Evolutionary conservation across 2,329 filamentous ascomycete genomes (phyloP).

Genomic region (Biscogniauxia mediterranea): DNA sequence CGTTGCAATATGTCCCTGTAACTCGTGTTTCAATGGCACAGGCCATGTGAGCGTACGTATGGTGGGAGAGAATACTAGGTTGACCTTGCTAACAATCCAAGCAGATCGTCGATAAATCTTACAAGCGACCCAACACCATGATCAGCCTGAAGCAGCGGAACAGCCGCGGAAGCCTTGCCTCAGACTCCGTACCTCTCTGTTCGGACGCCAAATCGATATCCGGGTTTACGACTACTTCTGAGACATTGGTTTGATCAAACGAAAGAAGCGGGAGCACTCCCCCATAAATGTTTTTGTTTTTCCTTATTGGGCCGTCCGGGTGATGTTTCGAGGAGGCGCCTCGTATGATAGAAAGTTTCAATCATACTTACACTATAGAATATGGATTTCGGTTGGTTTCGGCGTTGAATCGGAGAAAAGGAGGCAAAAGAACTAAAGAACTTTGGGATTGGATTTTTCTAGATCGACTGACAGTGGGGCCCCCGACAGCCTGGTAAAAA

Average conservation of each 20-base stretch:
- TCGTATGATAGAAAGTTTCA: constrained; percentile 3
- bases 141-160: constrained; percentile 10
- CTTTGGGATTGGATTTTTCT: not conserved
- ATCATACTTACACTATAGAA: constrained; percentile 1
- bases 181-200: constrained; percentile 27
- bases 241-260: constrained; percentile 7
- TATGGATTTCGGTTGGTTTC: not conserved
- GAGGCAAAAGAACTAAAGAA: not conserved
- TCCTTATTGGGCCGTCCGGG: too few relatives aligned
- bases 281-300: not conserved
- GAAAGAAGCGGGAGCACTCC: not conserved
- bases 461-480: not conserved
- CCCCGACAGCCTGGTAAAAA: not conserved
- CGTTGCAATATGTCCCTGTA: constrained; percentile 27
- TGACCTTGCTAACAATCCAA: not conserved
- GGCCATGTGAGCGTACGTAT: constrained; percentile 16
- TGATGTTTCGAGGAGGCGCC: not conserved
- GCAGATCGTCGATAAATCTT: constrained; percentile 11
- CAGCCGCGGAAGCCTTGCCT: constrained; percentile 25
- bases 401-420: not conserved
- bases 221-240: constrained; percentile 14
- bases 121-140: constrained; percentile 13
- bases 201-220: constrained; percentile 12
- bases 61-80: not conserved
- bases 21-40: constrained; percentile 27